Evolutionary conservation across 148 eudicot species (phyloP).

Genomic region (Spergularia marina): DNA sequence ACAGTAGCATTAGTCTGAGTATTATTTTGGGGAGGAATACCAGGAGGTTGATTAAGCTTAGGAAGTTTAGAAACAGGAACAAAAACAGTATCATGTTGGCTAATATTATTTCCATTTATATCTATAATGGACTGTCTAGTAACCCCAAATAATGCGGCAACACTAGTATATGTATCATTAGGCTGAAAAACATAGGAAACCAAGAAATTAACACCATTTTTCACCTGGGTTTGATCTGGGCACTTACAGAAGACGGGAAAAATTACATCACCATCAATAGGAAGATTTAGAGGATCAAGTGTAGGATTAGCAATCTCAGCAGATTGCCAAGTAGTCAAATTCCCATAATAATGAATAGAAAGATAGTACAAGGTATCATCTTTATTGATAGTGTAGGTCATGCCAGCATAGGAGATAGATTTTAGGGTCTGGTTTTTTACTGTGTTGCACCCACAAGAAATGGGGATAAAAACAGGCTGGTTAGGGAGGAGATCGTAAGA

Average conservation of each 20-base stretch:
- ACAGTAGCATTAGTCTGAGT: conserved; percentile 7
- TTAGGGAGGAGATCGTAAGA: conserved; percentile 34
- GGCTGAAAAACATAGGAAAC: conserved; percentile 79
- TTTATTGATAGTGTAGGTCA: conserved; percentile 37
- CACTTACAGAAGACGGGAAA: conserved; percentile 89
- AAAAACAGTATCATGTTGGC: conserved; percentile 47
- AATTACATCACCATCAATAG: conserved; percentile 33
- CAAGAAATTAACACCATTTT: conserved; percentile 37
- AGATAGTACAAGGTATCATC: conserved; percentile 55
- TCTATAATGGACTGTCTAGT: conserved; percentile 31
- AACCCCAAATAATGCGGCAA: conserved; percentile 54
- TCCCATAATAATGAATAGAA: conserved; percentile 41
- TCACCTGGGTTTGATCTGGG: conserved; percentile 41
- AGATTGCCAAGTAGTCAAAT: conserved; percentile 75
- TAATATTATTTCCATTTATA: conserved; percentile 40
- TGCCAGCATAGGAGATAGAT: conserved; percentile 46
- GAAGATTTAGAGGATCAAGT: conserved; percentile 39
- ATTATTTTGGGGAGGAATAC: conserved; percentile 10
- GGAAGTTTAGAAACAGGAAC: conserved; percentile 70
- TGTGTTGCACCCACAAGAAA: conserved; percentile 56
- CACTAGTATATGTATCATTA: conserved; percentile 35
- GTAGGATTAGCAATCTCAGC: conserved; percentile 58
- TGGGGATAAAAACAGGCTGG: conserved; percentile 69
- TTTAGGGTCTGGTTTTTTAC: conserved; percentile 26
- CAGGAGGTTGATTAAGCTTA: conserved; percentile 42